These are phyloP conservation scores for Theobroma cacao DNA, from an alignment of 345 rosid species.

Conservation along the genomic window DNA sequence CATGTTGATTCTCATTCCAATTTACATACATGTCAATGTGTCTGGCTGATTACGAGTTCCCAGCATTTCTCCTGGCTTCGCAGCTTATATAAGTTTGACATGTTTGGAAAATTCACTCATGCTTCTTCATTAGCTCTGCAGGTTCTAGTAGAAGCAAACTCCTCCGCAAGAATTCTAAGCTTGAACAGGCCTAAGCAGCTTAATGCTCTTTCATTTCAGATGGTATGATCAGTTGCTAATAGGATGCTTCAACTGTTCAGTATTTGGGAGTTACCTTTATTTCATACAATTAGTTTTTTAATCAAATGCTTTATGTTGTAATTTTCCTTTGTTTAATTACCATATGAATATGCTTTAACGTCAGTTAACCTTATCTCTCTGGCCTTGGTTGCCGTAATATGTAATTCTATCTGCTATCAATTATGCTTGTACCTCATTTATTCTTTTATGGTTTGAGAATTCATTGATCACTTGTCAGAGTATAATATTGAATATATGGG, in stretches of 20 bases:
- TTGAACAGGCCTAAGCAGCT: slow-evolving; percentile 72
- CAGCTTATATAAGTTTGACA: background rate
- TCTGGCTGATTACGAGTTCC: background rate
- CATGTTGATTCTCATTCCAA: background rate
- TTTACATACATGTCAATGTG: background rate
- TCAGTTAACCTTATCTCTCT: background rate
- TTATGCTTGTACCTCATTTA: background rate
- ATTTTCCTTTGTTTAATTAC: background rate
- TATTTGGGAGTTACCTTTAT: background rate
- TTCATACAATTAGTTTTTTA: background rate
- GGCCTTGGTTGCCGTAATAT: background rate
- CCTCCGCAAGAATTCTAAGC: slow-evolving; percentile 47
- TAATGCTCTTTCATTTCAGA: slow-evolving; percentile 56
- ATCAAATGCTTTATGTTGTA: background rate
- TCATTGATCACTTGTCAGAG: background rate
- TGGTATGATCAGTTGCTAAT: slow-evolving; percentile 40
- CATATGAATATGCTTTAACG: background rate
- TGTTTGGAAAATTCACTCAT: background rate
- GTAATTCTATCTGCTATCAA: background rate
- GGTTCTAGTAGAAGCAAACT: slow-evolving; percentile 63
- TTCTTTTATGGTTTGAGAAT: background rate
- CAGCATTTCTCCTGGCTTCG: background rate
- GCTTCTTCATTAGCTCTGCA: slow-evolving; percentile 14
- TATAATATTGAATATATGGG: background rate
- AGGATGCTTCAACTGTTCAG: slow-evolving; percentile 1